A percentile compares a stretch with the other conserved stretches of the same genome.
Evolutionary conservation across 2,329 filamentous ascomycete genomes (phyloP).

Genomic region (Aspergillus sp.): DNA sequence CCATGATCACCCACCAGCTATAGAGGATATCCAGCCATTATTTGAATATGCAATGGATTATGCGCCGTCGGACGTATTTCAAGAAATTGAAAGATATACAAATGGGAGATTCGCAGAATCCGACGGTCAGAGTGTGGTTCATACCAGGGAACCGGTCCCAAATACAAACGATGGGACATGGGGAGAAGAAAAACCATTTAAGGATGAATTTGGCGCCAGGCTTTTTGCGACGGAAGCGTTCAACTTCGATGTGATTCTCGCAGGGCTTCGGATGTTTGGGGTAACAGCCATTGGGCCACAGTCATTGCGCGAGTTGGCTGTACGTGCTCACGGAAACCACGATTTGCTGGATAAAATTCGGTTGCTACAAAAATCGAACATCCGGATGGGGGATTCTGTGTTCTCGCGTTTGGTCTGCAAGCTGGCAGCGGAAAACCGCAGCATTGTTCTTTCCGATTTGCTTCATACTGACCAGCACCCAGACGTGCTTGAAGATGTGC

Average conservation of each 20-base stretch:
- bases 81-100: slow-evolving; percentile 15
- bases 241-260: slow-evolving; percentile 62
- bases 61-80: slow-evolving; percentile 17
- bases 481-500: slow-evolving; percentile 50
- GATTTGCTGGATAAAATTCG: slow-evolving; percentile 53
- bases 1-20: slow-evolving; percentile 35
- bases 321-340: slow-evolving; percentile 51
- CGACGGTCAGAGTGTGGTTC: slow-evolving; percentile 3
- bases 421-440: slow-evolving; percentile 53
- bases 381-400: slow-evolving; percentile 53
- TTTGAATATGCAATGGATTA: slow-evolving; percentile 32
- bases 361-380: slow-evolving; percentile 53
- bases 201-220: slow-evolving; percentile 65
- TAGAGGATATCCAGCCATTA: slow-evolving; percentile 33
- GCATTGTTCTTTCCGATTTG: slow-evolving; percentile 44
- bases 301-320: slow-evolving; percentile 67
- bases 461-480: slow-evolving; percentile 57
- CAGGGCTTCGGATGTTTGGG: slow-evolving; percentile 61
- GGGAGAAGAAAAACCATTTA: slow-evolving; percentile 42
- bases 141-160: not conserved
- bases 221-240: slow-evolving; percentile 73
- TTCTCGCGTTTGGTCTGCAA: slow-evolving; percentile 60
- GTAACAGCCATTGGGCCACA: slow-evolving; percentile 64
- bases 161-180: slow-evolving; percentile 1
- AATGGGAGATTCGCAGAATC: slow-evolving; percentile 11